phyloP scores from a whole-genome alignment of 1,139 yeast genomes.

The Magnusiomyces tetraspermus region DNA sequence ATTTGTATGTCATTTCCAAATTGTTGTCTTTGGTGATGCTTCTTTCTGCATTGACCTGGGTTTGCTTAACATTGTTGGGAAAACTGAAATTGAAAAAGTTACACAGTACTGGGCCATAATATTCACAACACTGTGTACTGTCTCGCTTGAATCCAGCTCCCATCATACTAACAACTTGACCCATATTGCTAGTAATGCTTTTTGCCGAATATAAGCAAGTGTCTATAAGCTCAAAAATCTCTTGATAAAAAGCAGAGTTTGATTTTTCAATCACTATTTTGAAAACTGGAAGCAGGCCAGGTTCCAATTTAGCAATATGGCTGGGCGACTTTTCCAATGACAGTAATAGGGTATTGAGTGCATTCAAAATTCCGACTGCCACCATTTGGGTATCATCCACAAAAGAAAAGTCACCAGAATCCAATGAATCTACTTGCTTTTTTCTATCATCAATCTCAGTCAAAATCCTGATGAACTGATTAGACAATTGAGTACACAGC shows the following conservation, averaged over 20 bases:
- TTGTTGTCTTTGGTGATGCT: not conserved
- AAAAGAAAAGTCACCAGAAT: slow-evolving; percentile 29
- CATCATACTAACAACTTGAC: slow-evolving; percentile 9
- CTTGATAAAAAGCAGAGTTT: slow-evolving; percentile 12
- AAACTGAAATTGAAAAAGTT: slow-evolving; percentile 8
- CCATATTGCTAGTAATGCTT: slow-evolving; percentile 5
- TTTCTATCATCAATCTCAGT: slow-evolving; percentile 49
- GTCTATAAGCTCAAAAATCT: slow-evolving; percentile 14
- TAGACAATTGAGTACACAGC: slow-evolving; percentile 66
- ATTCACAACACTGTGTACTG: slow-evolving; percentile 12
- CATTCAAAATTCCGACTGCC: slow-evolving; percentile 76
- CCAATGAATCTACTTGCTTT: slow-evolving; percentile 32
- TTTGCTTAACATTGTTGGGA: not conserved
- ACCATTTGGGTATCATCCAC: slow-evolving; percentile 55
- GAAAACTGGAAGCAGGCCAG: slow-evolving; percentile 63
- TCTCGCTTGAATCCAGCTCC: slow-evolving; percentile 7
- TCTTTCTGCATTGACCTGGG: not conserved
- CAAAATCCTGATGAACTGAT: slow-evolving; percentile 69
- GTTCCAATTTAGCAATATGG: slow-evolving; percentile 58
- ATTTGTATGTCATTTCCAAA: not conserved
- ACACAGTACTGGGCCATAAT: slow-evolving; percentile 12
- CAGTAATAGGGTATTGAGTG: slow-evolving; percentile 72
- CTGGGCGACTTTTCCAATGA: slow-evolving; percentile 77
- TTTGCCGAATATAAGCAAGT: slow-evolving; percentile 5
- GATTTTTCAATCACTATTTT: slow-evolving; percentile 45